Percentiles rank a stretch among this genome's conserved stretches.
phyloP scores from a whole-genome alignment of 805 yeast species.

The Yarrowia osloensis region DNA sequence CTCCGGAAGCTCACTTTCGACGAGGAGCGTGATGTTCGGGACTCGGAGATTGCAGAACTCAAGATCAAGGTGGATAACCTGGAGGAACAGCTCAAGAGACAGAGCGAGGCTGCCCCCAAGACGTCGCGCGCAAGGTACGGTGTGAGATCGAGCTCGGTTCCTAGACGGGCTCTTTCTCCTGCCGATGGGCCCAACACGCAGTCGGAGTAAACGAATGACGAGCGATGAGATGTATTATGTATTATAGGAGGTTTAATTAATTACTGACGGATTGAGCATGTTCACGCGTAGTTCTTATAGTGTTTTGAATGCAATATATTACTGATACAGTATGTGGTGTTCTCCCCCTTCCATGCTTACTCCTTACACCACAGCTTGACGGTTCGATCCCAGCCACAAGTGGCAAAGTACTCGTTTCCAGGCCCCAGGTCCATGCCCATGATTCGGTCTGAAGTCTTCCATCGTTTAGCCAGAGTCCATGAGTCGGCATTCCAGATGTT shows the following conservation, averaged over 20 bases:
- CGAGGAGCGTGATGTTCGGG: constrained; percentile 40
- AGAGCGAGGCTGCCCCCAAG: constrained; percentile 33
- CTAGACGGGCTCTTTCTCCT: constrained; percentile 34
- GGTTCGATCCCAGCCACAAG: constrained; percentile 84
- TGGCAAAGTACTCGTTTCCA: constrained; percentile 50
- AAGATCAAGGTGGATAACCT: constrained; percentile 38
- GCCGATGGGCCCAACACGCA: constrained; percentile 24
- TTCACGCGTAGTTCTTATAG: not conserved
- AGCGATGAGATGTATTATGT: not conserved
- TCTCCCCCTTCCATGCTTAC: not conserved
- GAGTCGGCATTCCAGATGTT: constrained; percentile 64
- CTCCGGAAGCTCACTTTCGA: constrained; percentile 39
- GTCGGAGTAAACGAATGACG: constrained; percentile 5
- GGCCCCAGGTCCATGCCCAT: constrained; percentile 63
- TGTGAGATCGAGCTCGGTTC: constrained; percentile 37
- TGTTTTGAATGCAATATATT: not conserved
- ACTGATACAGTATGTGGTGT: not conserved
- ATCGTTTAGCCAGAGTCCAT: constrained; percentile 52
- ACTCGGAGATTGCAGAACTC: constrained; percentile 39
- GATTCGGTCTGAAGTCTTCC: constrained; percentile 63
- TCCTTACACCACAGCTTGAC: constrained; percentile 61
- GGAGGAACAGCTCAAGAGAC: constrained; percentile 41
- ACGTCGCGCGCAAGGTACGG: constrained; percentile 36
- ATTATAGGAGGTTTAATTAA: constrained; percentile 4
- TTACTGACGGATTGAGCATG: not conserved